Percentiles rank a stretch among this genome's conserved stretches.
phyloP scores from a whole-genome alignment of 768 basidiomycete genomes.

The Chalciporus sphaerocephalus region DNA sequence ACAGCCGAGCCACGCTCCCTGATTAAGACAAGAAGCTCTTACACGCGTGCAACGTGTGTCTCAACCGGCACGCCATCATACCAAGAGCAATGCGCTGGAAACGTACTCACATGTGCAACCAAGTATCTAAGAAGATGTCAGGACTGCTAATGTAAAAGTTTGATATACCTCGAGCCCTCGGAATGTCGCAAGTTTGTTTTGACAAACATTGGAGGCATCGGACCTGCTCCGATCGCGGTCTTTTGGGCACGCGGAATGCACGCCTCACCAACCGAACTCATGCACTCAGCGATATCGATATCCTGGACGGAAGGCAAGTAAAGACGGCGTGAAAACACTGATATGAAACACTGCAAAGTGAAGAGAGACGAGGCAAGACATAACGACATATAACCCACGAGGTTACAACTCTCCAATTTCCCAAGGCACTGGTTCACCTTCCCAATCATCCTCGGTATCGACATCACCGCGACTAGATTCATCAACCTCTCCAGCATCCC shows the following conservation, averaged over 20 bases:
- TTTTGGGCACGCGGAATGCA: constrained; percentile 25
- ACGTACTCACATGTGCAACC: constrained; percentile 1
- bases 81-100: constrained; percentile 2
- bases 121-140: constrained; percentile 6
- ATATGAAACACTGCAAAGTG: constrained; percentile 34
- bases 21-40: constrained; percentile 20
- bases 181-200: constrained; percentile 6
- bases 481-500: constrained; percentile 68
- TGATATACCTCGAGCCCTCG: constrained; percentile 13
- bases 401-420: constrained; percentile 67
- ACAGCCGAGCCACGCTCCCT: constrained; percentile 26
- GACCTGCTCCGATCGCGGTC: background rate
- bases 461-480: constrained; percentile 37
- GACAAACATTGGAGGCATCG: constrained; percentile 8
- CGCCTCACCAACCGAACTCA: constrained; percentile 13
- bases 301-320: constrained; percentile 23
- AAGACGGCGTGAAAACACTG: constrained; percentile 23
- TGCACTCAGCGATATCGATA: background rate
- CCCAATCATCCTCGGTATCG: constrained; percentile 65
- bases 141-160: constrained; percentile 11
- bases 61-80: constrained; percentile 15
- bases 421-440: constrained; percentile 80
- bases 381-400: constrained; percentile 28
- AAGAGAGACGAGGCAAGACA: constrained; percentile 21
- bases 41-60: constrained; percentile 29